Base-by-base conservation (phyloP, 2,329 filamentous ascomycete species). In the Trichoderma arundinaceum region DNA sequence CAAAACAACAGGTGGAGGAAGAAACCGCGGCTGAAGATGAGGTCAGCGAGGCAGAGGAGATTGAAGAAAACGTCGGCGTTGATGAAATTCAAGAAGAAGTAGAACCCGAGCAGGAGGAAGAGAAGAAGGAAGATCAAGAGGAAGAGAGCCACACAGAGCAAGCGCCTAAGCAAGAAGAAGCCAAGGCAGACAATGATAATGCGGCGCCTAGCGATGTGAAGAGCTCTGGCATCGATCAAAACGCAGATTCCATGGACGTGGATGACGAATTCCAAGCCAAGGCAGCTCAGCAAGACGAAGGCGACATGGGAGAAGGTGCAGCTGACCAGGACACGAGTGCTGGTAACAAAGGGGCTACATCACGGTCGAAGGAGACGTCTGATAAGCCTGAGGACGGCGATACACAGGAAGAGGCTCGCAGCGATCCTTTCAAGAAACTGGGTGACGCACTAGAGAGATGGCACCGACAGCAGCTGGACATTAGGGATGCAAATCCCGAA, bases 361-460 rank as follows among this genome's bases (percentile, higher is more conserved):
- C 84, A 2, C 78, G 79, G 44, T 77, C 80, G 10, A 81, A 83
- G 62, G 81, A 86, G 44, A 77, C 80, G 4, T 75, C 79, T n/a
- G 80, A 84, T n/a, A 75, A 79, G 41, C 76, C 79, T n/a, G 78
- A 83, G 53, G 74, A 80, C 33, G 75, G 78, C 44, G 81, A 85
- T 61, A 78, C 81, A 10, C 76, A 80, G 49, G 79, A 83, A 61
- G 77, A 78, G 7, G 77, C 80, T 62, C 78, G 77, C 44, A 78
- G 82, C 52, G 88, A 95, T 70, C 91, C 93, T 1, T 97, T 97
- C 83, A 95, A 95, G 80, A 96, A 97, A 74, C 86, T 99, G 35
- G 95, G 95, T 22, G 93, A 99, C 79, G 90, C 92, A 6, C 83
- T 99, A 38, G 94, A 98, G 76, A 88, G 90, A 71, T 99, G 94